Evolutionary conservation across 345 rosid species (phyloP), one percentile per base, ranked within the genome.

Genomic region (Mercurialis annua): DNA sequence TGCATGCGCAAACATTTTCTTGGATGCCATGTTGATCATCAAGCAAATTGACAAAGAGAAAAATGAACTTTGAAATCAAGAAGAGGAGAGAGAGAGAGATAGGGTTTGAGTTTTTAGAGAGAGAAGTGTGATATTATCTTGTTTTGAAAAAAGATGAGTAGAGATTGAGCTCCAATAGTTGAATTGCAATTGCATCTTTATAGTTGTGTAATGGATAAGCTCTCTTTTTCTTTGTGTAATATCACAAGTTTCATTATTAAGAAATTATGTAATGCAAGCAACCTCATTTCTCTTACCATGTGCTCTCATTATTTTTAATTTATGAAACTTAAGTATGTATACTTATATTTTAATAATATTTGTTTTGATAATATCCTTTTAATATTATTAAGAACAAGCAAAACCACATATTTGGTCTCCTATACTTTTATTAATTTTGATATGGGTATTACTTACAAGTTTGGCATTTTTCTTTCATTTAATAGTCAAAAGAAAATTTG

Each of bases 11-110:
- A n/a, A n/a, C n/a, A 71, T 42, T 36, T 82, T 87, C 61, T 73
- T 85, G 51, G 96, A 81, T 16, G 85, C 90, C 96, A 87, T 86
- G 1, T 40, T 78, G 74, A 20, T 10, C 34, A 47, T 9, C 38
- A 49, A 46, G 10, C 16, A 11, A 29, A 4, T 1, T 33, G 17
- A 2, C 21, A 17, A 10, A 17, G n/a, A 27, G 6, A 20, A 42
- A 36, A 4, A 23, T 36, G 23, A 6, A 4, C 8, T 6, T 9
- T 23, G 18, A 31, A 5, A 43, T 34, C 20, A n/a, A 20, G 17
- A n/a, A 15, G 15, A 6, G 36, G 31, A 27, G 11, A 65, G 38
- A 30, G 15, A 34, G n/a, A 20, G 21, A 42, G 16, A 61, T 10
- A 27, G 49, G 5, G 5, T 20, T 26, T 24, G 34, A 9, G 6